Evolutionary conservation across 768 basidiomycete genomes (phyloP).

Genomic region (Boletus insuetus): DNA sequence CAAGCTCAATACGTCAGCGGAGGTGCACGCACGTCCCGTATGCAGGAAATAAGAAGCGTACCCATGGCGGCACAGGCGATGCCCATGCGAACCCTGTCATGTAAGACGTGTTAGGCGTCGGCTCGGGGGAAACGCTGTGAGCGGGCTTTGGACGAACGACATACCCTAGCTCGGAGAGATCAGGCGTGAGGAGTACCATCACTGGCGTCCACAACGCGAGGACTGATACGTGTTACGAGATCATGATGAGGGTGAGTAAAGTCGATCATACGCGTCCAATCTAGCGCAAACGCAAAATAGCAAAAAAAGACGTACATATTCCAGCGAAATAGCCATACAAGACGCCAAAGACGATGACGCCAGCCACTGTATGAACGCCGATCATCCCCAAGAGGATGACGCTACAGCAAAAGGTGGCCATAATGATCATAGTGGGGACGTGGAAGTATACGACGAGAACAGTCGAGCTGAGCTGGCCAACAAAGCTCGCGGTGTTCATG

Average conservation of each 20-base stretch:
- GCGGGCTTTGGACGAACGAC: background rate
- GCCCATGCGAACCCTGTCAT: constrained; percentile 41
- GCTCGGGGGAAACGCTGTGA: background rate
- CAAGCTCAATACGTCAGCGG: background rate
- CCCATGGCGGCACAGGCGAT: constrained; percentile 49
- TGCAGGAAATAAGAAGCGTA: constrained; percentile 9
- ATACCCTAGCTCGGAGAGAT: constrained; percentile 53
- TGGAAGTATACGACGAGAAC: constrained; percentile 43
- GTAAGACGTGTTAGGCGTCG: background rate
- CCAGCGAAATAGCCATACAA: constrained; percentile 56
- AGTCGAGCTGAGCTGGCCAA: constrained; percentile 53
- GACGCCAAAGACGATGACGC: constrained; percentile 42
- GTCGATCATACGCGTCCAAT: background rate
- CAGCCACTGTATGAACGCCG: constrained; percentile 38
- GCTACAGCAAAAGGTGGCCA: constrained; percentile 37
- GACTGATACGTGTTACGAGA: constrained; percentile 21
- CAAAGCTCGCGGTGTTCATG: constrained; percentile 50
- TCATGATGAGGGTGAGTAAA: background rate
- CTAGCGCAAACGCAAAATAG: background rate
- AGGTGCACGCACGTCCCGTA: background rate
- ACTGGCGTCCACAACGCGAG: constrained; percentile 43
- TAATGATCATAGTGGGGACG: constrained; percentile 36
- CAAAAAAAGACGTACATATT: constrained; percentile 30
- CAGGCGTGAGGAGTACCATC: constrained; percentile 42
- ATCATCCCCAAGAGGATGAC: constrained; percentile 47